Base-by-base conservation (phyloP, 805 yeast genomes). In the Torulaspora gathmanii region DNA sequence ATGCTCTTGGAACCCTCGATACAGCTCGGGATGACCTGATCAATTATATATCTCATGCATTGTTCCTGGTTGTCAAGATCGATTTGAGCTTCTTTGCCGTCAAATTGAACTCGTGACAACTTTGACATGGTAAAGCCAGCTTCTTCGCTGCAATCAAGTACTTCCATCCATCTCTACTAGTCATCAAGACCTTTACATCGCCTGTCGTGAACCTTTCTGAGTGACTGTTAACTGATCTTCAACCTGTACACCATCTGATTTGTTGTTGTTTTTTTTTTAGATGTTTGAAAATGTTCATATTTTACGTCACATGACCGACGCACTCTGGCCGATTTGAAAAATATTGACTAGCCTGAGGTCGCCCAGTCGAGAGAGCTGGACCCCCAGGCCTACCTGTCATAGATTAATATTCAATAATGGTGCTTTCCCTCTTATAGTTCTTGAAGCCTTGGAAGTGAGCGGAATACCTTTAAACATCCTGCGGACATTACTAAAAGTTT, bases 401-500 rank as follows among this genome's bases (percentile, higher is more conserved):
- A 7, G 8, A 22, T 10, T 2, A 22, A 22, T 11, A 16, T 15
- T 11, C 10, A 25, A 28, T 16, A 20, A 22, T 30, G 33, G 26
- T 5, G 22, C 11, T 4, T 40, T 15, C 5, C 13, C 4, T 23
- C 20, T 16, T 7, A 9, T 9, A 20, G 12, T 19, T 2, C 4
- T 19, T 12, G 13, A 13, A 16, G 7, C 7, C 27, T 23, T 12
- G 22, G 8, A 37, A 35, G 33, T 11, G 28, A 28, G 38, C 45
- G 45, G 46, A 44, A 54, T 47, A 49, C 83, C 93, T 87, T 87
- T 86, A 87, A 87, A 83, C 81, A 83, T 74, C 96, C 95, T 86
- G 56, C 61, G 54, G 55, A 54, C 50, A 25, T 6, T 28, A 34
- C 16, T 33, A 26, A 35, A 20, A 67, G 83, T 87, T 87, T 90